Conservation (phyloP, 129 eudicot species). For the Sambucus nigra region DNA sequence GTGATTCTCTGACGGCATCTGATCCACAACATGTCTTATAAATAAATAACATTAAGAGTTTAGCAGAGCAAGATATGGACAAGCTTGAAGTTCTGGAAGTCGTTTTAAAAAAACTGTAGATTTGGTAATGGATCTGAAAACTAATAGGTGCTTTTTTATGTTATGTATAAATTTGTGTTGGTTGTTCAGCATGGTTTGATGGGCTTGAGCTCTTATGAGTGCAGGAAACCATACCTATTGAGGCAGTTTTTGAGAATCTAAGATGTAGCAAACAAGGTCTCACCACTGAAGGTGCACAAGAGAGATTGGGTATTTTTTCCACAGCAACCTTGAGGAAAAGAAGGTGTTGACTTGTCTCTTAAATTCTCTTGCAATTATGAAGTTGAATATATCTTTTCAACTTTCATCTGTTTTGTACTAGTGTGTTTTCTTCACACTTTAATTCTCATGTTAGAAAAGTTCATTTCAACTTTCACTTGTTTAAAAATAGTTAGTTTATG, state of each 20-base stretch:
- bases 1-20: neutral
- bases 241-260: constrained; percentile 95
- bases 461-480: neutral
- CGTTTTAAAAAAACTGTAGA: constrained; percentile 95
- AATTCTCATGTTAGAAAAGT: neutral
- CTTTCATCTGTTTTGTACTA: neutral
- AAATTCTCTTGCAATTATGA: neutral
- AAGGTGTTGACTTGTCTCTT: constrained; percentile 29
- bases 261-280: constrained; percentile 97
- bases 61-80: constrained; percentile 35
- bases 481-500: neutral
- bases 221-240: constrained; percentile 95
- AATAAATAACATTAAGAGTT: neutral
- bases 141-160: constrained; percentile 2
- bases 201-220: constrained; percentile 17
- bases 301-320: constrained; percentile 72
- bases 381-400: neutral
- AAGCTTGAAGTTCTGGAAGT: constrained; percentile 96
- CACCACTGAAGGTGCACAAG: constrained; percentile 66
- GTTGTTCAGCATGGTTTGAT: constrained; percentile 8
- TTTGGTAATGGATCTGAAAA: constrained; percentile 75
- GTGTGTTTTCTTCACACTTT: neutral
- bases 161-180: neutral
- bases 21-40: constrained; percentile 10
- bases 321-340: constrained; percentile 96